Percentiles rank a stretch among this genome's conserved stretches.
These are phyloP conservation scores for Penicillium glabrum DNA, from an alignment of 2,329 filamentous ascomycete genomes.

Conservation along the genomic window DNA sequence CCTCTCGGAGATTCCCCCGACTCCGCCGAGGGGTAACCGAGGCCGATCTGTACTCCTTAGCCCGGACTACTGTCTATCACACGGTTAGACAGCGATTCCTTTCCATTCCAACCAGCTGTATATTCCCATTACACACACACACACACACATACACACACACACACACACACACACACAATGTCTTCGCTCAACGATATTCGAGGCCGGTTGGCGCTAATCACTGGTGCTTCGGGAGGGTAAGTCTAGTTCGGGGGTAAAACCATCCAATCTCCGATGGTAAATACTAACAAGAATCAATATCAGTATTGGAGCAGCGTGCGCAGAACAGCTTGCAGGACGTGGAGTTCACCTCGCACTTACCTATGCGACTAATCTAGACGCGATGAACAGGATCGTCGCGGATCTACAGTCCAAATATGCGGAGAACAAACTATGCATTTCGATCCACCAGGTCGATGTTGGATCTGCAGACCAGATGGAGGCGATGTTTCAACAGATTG, in stretches of 20 bases:
- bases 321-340: slow-evolving; percentile 53
- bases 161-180: slow-evolving; percentile 8
- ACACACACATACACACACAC: slow-evolving; percentile 1
- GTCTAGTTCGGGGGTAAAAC: slow-evolving; percentile 7
- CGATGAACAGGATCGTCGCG: slow-evolving; percentile 47
- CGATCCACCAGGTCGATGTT: slow-evolving; percentile 60
- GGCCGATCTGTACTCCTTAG: slow-evolving; percentile 6
- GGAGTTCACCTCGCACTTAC: slow-evolving; percentile 60
- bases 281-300: slow-evolving; percentile 1
- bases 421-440: slow-evolving; percentile 43
- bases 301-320: slow-evolving; percentile 63
- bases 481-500: slow-evolving; percentile 56
- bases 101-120: not conserved
- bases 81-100: not conserved
- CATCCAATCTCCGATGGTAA: not conserved
- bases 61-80: not conserved
- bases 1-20: slow-evolving; percentile 28
- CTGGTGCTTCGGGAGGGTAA: slow-evolving; percentile 62
- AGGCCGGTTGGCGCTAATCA: slow-evolving; percentile 59
- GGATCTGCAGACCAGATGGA: slow-evolving; percentile 54
- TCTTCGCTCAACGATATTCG: slow-evolving; percentile 46
- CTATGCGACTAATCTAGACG: slow-evolving; percentile 54
- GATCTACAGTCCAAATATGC: slow-evolving; percentile 39
- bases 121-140: not conserved
- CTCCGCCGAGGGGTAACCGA: slow-evolving; percentile 18